Evolutionary conservation across 2,329 filamentous ascomycete species (phyloP), one percentile per base, ranked within the genome.

Genomic region (Pyrenophora teres): DNA sequence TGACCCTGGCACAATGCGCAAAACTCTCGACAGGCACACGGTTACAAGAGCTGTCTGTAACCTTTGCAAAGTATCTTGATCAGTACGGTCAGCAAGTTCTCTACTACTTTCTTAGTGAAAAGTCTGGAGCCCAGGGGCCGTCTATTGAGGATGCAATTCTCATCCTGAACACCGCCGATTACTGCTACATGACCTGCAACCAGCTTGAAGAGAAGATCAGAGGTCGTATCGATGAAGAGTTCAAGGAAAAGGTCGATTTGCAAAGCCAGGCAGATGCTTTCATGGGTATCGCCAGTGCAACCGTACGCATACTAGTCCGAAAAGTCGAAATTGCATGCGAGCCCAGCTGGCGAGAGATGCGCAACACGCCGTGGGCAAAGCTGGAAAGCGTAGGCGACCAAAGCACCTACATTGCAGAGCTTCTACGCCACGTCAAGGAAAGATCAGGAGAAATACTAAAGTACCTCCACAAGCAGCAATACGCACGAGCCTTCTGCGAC

Each of bases 191-290:
- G 21, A 97, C 96, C 25, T 94, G 92, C 41, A 92, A 87, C 40
- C 93, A 97, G 69, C 81, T 99, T 0, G 93, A 97, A 71, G 92
- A 97, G 65, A 96, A 90, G 73, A 92, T 99, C 74, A 93, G 91
- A 75, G 88, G 89, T 64, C 86, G 92, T 8, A 92, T 99, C 57
- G 94, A 97, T 59, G 80, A 84, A 39, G 89, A 92, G 2, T 79
- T 96, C 31, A 84, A 84, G 13, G 77, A 85, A 3, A 73, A 85
- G 56, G 88, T 99, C 6, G 93, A 97, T 71, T 77, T 99, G 16
- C 92, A 96, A 46, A 93, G 88, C 19, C 94, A 97, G 73, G 91
- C 92, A 0, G 94, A 99, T 74, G 87, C 91, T 0, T 99, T 97
- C 74, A 88, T 99, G 78, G 92, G 92, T 2, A 93, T 99, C 32